Evolutionary conservation across 495 filamentous ascomycete genomes (phyloP), one percentile per base, ranked within the genome.

Genomic region (Aspergillus campestris): DNA sequence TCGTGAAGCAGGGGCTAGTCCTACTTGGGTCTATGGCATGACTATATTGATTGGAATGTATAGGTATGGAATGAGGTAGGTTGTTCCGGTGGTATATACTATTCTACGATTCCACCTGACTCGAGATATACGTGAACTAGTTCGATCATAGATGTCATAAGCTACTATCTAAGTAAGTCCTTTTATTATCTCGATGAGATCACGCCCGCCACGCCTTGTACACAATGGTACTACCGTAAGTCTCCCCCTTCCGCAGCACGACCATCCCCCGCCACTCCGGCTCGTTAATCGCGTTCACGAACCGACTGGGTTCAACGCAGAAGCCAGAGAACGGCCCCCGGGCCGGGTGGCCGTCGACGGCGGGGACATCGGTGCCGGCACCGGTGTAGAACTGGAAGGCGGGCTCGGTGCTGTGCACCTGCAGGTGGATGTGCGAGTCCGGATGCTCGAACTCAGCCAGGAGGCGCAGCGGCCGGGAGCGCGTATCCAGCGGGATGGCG

Each of bases 331-430:
- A 74, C 8, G 79, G 55, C 0, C 69, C 75, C 12, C 86, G 77
- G 0, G 80, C 75, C 0, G 83, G 78, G 10, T 78, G 58, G 0
- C 80, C 83, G 10, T 75, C 80, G 9, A 84, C 78, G 33, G 72
- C 79, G 1, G 81, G 83, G n/a, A 92, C 80, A 51, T 89, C 70
- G 51, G 92, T 86, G 53, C 79, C 80, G 55, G 86, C 83, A 37
- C 89, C 92, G 0, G 87, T 94, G 67, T 96, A 96, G 68, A 94
- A 94, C 62, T 95, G 90, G 76, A 95, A 96, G 0, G 90, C 88
- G 1, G 92, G 92, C 66, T 96, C 90, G 0, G 89, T 96, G 67
- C 84, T 89, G 53, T 79, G 66, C 7, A 94, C 81, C 52, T 95
- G 86, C 14, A 96, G 79, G 55, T 94, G 81, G 49, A 95, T 70